Evolutionary conservation across 2,329 filamentous ascomycete species (phyloP), one percentile per base, ranked within the genome.

Genomic region (Phialophora macrospora): DNA sequence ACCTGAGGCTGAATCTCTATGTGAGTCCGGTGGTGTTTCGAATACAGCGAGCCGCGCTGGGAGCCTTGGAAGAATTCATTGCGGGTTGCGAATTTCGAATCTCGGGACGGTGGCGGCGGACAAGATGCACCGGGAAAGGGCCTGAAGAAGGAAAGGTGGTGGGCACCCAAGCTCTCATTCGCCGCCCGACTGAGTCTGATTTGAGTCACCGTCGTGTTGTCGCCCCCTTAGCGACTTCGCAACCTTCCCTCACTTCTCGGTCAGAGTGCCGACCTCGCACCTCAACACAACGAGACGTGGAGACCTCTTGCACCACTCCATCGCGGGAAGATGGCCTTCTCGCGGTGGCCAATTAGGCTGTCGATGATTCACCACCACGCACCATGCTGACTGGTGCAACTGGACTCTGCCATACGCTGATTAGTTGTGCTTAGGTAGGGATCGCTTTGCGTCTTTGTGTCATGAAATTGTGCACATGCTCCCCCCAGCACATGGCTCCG

Each of bases 261-360:
- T 41, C 52, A 57, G 55, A 54, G 55, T 54, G 60, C 60, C 60
- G 60, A n/a, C 34, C 44, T 22, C 41, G 28, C 63, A 55, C 59
- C 32, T 55, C 1, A 24, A 28, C 24, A 34, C 51, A 30, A 17
- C 55, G 8, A 51, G 28, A 20, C 52, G 52, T 55, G 52, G 52
- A 32, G 52, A 32, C 52, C 14, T 51, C 24, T 24, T 20, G 38
- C 49, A 52, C 30, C 56, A 64, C 62, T 46, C 28, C 28, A 46
- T 52, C 52, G 24, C 62, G 41, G 30, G 34, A 41, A 38, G 14
- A 26, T 30, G n/a, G 54, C 63, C 58, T 28, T 46, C 52, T 20
- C 30, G 48, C 44, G 58, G 55, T 63, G 66, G 66, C 68, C 66
- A 70, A 70, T 68, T 62, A 65, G 63, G 59, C 68, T 67, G 62